These are phyloP conservation scores for Trichoderma koningiopsis DNA, from an alignment of 2,329 filamentous ascomycete genomes.

Conservation along the genomic window DNA sequence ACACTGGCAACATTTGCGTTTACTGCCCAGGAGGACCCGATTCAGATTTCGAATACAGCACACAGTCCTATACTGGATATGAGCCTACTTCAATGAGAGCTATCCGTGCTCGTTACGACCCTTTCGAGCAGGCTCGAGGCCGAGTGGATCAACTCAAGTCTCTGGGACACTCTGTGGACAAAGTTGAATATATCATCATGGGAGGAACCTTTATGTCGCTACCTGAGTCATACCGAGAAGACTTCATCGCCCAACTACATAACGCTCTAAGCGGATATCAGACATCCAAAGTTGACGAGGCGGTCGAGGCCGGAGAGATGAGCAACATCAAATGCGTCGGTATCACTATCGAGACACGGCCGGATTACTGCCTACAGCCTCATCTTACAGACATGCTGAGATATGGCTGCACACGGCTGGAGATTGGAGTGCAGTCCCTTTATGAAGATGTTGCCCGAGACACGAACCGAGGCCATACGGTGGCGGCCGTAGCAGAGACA, in stretches of 20 bases:
- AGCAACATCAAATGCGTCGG: conserved; percentile 97
- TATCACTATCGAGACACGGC: conserved; percentile 96
- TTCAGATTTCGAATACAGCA: conserved; percentile 98
- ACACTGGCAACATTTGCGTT: conserved; percentile 98
- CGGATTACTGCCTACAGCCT: conserved; percentile 95
- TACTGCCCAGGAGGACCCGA: conserved; percentile 98
- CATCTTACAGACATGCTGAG: conserved; percentile 94
- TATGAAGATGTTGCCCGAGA: conserved; percentile 99
- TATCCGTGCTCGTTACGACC: conserved; percentile 94
- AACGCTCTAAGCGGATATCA: conserved; percentile 97
- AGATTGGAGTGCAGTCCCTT: conserved; percentile 92
- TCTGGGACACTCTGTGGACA: conserved; percentile 94
- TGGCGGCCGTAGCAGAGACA: conserved; percentile 91
- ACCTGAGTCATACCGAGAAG: conserved; percentile 82
- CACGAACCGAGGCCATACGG: conserved; percentile 95
- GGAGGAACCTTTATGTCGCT: conserved; percentile 99
- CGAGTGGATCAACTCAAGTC: conserved; percentile 96
- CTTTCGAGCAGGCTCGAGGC: conserved; percentile 94
- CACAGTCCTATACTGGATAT: conserved; percentile 97
- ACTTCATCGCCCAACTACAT: conserved; percentile 93
- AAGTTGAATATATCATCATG: conserved; percentile 99
- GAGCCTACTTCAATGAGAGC: conserved; percentile 98
- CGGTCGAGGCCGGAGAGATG: conserved; percentile 91
- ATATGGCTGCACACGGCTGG: conserved; percentile 94
- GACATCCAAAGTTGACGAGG: conserved; percentile 91